Percentiles rank a stretch among this genome's conserved stretches.
Conservation (phyloP, 352 stramenopile species). For the Globisporangium megalacanthum region DNA sequence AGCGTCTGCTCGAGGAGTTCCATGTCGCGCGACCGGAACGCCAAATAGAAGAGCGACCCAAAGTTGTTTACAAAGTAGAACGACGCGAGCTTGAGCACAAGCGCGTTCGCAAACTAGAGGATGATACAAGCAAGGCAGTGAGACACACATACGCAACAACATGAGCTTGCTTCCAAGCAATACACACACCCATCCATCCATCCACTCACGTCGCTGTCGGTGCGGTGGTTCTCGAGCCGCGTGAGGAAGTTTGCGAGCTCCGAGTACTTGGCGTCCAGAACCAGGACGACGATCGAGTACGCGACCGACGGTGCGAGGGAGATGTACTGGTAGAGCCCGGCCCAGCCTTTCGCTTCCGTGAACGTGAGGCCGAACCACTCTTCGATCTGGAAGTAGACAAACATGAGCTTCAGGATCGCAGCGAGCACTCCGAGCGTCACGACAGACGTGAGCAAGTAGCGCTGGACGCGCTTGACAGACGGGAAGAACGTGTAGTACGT, state of each 20-base stretch:
- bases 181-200: background rate
- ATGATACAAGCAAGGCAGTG: background rate
- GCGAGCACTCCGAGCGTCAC: conserved; percentile 64
- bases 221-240: conserved; percentile 91
- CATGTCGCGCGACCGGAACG: conserved; percentile 88
- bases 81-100: conserved; percentile 97
- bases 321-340: conserved; percentile 62
- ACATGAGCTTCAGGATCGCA: conserved; percentile 69
- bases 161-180: background rate
- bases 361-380: conserved; percentile 59
- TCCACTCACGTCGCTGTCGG: conserved; percentile 67
- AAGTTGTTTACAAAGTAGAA: conserved; percentile 99
- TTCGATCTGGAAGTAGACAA: conserved; percentile 79
- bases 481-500: conserved; percentile 80
- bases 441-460: conserved; percentile 68
- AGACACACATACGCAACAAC: background rate
- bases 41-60: conserved; percentile 94
- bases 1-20: conserved; percentile 88
- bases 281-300: conserved; percentile 71
- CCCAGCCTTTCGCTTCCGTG: conserved; percentile 54
- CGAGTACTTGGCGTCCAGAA: conserved; percentile 85
- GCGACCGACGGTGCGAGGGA: conserved; percentile 60
- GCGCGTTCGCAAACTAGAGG: conserved; percentile 79
- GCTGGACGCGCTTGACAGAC: conserved; percentile 67
- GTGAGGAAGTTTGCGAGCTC: conserved; percentile 91